Conservation (phyloP, 2,329 filamentous ascomycete species). For the Aspergillus transmontanensis region DNA sequence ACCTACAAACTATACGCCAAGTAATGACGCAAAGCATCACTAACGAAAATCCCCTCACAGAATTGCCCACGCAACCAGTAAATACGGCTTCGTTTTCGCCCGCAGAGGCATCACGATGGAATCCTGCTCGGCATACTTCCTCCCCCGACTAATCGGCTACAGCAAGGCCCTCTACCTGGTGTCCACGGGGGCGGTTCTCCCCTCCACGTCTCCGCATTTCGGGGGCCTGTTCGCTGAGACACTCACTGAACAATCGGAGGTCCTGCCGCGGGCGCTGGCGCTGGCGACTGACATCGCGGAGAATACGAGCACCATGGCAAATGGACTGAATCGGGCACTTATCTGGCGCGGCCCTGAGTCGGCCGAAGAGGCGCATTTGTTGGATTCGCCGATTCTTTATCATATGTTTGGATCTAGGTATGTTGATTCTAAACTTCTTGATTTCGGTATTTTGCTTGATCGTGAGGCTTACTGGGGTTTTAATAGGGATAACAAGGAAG, state of each 20-base stretch:
- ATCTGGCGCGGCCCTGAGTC: conserved; percentile 60
- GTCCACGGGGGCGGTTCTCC: conserved; percentile 66
- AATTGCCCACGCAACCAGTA: conserved; percentile 60
- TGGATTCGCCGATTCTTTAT: conserved; percentile 57
- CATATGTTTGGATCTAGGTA: conserved; percentile 41
- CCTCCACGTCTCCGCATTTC: conserved; percentile 51
- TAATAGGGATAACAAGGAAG: conserved; percentile 66
- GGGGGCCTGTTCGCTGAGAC: conserved; percentile 67
- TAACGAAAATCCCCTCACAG: conserved; percentile 23
- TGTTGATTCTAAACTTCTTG: conserved; percentile 7
- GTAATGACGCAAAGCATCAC: neutral
- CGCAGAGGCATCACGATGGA: conserved; percentile 73
- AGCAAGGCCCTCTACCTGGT: conserved; percentile 40
- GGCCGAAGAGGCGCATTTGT: conserved; percentile 69
- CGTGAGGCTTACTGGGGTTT: neutral
- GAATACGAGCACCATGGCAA: conserved; percentile 67
- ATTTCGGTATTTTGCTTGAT: neutral
- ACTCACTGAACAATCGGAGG: conserved; percentile 59
- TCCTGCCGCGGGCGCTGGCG: conserved; percentile 66
- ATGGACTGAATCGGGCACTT: conserved; percentile 70
- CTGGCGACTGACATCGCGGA: conserved; percentile 67
- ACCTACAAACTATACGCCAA: too few species aligned
- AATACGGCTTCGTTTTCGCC: conserved; percentile 74
- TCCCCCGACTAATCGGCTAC: conserved; percentile 68
- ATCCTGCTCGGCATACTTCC: conserved; percentile 70